A percentile compares a stretch with the other conserved stretches of the same genome.
phyloP scores from a whole-genome alignment of 208 protist genomes.

The Porcisia hertigi region DNA sequence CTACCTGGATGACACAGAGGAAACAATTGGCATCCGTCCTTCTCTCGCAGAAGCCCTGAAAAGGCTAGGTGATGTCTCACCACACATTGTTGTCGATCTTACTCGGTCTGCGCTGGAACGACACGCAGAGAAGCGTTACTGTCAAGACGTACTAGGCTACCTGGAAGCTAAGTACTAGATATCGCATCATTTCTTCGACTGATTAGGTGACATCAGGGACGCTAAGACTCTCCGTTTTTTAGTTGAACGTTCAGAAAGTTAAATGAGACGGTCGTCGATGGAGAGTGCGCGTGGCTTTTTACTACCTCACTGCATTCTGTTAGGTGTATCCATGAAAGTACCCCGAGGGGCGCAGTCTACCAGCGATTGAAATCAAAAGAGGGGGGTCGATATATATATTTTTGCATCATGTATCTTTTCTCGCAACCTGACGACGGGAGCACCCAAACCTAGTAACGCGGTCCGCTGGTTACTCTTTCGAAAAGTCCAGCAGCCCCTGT shows the following conservation, averaged over 20 bases:
- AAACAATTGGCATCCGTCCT: conserved; percentile 52
- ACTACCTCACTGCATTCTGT: neutral
- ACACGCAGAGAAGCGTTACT: conserved; percentile 54
- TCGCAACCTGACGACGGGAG: neutral
- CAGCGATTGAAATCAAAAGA: neutral
- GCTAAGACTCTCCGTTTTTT: neutral
- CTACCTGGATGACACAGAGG: conserved; percentile 85
- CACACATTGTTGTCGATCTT: conserved; percentile 64
- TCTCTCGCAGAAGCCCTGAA: conserved; percentile 53
- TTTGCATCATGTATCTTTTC: neutral
- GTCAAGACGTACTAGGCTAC: conserved; percentile 47
- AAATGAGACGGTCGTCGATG: neutral
- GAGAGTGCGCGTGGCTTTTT: neutral
- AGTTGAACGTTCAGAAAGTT: neutral
- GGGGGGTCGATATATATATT: neutral
- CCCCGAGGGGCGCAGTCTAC: neutral
- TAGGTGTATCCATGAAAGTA: neutral
- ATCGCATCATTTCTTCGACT: neutral
- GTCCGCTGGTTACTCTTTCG: neutral
- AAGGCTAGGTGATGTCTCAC: conserved; percentile 50
- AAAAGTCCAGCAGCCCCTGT: neutral
- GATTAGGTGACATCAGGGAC: conserved; percentile 10
- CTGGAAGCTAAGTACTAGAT: conserved; percentile 42
- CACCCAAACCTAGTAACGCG: neutral
- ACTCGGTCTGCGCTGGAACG: conserved; percentile 40